Conservation (phyloP, 2,329 filamentous ascomycete genomes). For the Clarireedia sp. region DNA sequence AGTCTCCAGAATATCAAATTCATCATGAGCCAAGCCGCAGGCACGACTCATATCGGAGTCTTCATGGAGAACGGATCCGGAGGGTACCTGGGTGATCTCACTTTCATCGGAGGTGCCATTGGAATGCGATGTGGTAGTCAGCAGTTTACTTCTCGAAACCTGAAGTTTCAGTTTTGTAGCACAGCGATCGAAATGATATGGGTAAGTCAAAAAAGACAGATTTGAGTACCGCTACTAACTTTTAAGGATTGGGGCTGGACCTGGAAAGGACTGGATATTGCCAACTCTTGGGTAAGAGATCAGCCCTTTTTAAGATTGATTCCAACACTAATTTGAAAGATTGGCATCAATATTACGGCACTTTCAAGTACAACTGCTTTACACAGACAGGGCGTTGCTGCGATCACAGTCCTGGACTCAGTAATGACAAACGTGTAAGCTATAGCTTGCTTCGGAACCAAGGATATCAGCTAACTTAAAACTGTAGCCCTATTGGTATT, state of each 20-base stretch:
- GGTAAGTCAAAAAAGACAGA: too few species aligned
- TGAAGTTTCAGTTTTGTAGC: slow-evolving; percentile 62
- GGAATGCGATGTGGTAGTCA: slow-evolving; percentile 54
- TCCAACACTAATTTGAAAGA: too few species aligned
- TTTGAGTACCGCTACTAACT: too few species aligned
- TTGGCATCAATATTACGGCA: slow-evolving; percentile 26
- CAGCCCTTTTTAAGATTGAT: too few species aligned
- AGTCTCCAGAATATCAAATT: slow-evolving; percentile 53
- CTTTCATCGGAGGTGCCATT: slow-evolving; percentile 11
- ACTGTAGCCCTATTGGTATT: too few species aligned
- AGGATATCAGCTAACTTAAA: too few species aligned
- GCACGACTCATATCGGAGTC: slow-evolving; percentile 45
- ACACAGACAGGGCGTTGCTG: too few species aligned
- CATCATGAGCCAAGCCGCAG: slow-evolving; percentile 33
- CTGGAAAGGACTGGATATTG: background rate
- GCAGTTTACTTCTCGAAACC: slow-evolving; percentile 51
- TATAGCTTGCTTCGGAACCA: too few species aligned
- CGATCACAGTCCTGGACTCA: too few species aligned
- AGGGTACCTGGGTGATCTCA: slow-evolving; percentile 10
- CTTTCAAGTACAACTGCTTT: slow-evolving; percentile 3
- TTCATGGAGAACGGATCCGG: slow-evolving; percentile 29
- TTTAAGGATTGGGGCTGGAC: slow-evolving; percentile 52
- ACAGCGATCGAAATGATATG: slow-evolving; percentile 29
- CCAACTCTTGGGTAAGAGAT: background rate
- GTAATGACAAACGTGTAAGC: too few species aligned